Conservation (phyloP, 1,284 basidiomycete genomes). For the Cryptococcus hybrid region DNA sequence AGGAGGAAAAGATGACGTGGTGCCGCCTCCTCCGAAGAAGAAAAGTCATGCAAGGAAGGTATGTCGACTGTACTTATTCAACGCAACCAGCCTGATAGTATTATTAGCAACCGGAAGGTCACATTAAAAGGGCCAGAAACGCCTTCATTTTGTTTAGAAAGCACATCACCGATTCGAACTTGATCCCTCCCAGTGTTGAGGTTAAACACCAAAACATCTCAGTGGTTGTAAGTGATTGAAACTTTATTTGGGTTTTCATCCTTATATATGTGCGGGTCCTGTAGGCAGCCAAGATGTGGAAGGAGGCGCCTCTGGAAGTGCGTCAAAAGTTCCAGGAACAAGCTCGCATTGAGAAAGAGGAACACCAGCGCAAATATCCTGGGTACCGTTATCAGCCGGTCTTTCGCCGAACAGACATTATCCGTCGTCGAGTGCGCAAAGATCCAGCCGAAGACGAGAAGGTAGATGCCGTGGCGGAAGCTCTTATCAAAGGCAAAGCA, state of each 20-base stretch:
- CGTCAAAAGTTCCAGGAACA: constrained; percentile 41
- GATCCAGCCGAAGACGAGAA: constrained; percentile 47
- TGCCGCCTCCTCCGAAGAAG: constrained; percentile 29
- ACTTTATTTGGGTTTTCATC: background rate
- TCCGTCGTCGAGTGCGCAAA: constrained; percentile 44
- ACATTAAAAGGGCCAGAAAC: constrained; percentile 41
- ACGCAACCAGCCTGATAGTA: background rate
- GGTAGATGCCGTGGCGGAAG: constrained; percentile 44
- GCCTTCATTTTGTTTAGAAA: constrained; percentile 48
- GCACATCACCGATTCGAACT: constrained; percentile 46
- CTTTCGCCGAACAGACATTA: constrained; percentile 43
- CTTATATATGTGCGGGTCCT: background rate
- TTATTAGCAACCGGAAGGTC: constrained; percentile 35
- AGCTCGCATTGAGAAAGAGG: constrained; percentile 44
- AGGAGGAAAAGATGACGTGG: constrained; percentile 5
- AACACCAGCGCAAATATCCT: constrained; percentile 43
- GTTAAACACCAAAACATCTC: constrained; percentile 49
- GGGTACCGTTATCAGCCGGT: constrained; percentile 49
- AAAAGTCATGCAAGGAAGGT: constrained; percentile 42
- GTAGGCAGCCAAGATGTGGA: constrained; percentile 49
- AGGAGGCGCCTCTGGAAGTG: constrained; percentile 42
- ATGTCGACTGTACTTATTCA: constrained; percentile 1
- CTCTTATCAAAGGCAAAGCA: constrained; percentile 43
- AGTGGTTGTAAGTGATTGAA: constrained; percentile 33
- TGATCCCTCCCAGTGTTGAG: constrained; percentile 45